Evolutionary conservation across 2,329 filamentous ascomycete species (phyloP).

Genomic region (Aspergillus sp.): DNA sequence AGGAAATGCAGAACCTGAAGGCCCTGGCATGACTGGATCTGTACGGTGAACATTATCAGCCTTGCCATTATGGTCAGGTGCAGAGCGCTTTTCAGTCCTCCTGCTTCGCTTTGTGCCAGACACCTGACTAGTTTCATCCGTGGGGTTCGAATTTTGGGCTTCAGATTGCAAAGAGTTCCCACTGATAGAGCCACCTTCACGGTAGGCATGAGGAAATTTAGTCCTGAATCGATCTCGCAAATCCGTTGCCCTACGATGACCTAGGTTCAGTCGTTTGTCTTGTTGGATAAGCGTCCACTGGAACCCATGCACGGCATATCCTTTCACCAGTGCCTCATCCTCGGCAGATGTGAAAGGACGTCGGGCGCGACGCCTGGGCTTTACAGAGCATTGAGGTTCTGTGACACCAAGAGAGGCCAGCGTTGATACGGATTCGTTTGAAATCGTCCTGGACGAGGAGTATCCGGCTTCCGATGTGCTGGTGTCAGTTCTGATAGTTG

Average conservation of each 20-base stretch:
- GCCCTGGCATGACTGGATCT: conserved; percentile 10
- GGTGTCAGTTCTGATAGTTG: conserved; percentile 11
- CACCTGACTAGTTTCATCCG: conserved; percentile 2
- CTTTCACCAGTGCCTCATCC: conserved; percentile 52
- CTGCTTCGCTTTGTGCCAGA: conserved; percentile 8
- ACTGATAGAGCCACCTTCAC: conserved; percentile 36
- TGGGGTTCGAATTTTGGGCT: conserved; percentile 2
- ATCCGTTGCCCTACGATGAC: conserved; percentile 50
- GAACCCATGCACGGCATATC: conserved; percentile 53
- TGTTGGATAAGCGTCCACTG: conserved; percentile 55
- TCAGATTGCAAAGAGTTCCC: conserved; percentile 20
- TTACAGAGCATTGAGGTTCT: conserved; percentile 41
- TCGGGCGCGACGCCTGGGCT: conserved; percentile 47
- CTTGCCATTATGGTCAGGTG: conserved; percentile 8
- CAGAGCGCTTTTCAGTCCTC: conserved; percentile 3
- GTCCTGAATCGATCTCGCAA: conserved; percentile 57
- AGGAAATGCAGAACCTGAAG: conserved; percentile 26
- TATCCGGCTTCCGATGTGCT: conserved; percentile 8
- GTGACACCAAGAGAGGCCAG: conserved; percentile 42
- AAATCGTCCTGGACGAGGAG: conserved; percentile 18
- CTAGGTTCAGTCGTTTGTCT: conserved; percentile 47
- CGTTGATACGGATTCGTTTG: conserved; percentile 25
- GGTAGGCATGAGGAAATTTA: conserved; percentile 52
- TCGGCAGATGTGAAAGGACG: conserved; percentile 51
- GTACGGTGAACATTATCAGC: conserved; percentile 12